A percentile compares a stretch with the other conserved stretches of the same genome.
phyloP scores from a whole-genome alignment of 257 asterid genomes.

The Nicotiana sylvestris region DNA sequence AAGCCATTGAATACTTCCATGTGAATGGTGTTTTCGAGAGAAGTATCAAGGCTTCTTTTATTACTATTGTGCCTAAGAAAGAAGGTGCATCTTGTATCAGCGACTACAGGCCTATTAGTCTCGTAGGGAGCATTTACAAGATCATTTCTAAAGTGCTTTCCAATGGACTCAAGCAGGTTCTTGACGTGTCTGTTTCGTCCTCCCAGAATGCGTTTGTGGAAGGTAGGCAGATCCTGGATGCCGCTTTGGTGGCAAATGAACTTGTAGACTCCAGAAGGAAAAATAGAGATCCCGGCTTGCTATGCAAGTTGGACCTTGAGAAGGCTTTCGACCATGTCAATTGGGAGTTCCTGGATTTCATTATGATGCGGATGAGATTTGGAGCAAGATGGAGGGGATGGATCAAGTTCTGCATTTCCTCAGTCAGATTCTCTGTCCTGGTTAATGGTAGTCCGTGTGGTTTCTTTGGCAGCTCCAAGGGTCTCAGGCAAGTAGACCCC shows the following conservation, averaged over 20 bases:
- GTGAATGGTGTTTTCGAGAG: no score
- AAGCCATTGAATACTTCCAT: no score
- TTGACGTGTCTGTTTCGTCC: no score
- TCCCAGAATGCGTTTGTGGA: neutral
- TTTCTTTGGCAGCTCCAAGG: neutral
- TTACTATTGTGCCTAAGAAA: no score
- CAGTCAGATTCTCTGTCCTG: neutral
- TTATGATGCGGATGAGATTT: neutral
- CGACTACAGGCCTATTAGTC: no score
- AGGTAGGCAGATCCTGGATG: neutral
- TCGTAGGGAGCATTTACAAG: no score
- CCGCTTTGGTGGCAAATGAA: neutral
- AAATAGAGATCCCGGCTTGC: neutral
- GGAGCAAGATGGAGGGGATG: neutral
- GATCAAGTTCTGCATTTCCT: neutral
- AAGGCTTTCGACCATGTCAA: neutral
- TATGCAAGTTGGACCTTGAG: neutral
- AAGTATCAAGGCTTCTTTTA: no score
- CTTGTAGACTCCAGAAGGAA: neutral
- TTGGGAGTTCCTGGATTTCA: neutral
- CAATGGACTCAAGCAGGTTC: no score
- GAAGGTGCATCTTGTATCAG: no score
- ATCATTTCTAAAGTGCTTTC: no score
- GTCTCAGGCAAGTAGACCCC: neutral
- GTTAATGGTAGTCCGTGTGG: neutral